phyloP scores from a whole-genome alignment of 257 asterid species.

The Nicotiana tabacum region DNA sequence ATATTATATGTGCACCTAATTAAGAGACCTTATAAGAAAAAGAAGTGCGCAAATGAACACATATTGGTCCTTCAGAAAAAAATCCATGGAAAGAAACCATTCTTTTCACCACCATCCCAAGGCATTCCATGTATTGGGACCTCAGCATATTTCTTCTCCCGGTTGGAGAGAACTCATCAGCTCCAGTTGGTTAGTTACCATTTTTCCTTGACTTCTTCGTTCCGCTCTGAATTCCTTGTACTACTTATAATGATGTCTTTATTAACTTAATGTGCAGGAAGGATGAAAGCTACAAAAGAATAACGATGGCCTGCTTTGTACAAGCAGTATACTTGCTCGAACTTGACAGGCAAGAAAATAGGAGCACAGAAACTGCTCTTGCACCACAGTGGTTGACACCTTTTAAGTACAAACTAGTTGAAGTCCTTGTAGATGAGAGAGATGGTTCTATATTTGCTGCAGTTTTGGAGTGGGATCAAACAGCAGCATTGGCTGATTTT shows the following conservation, averaged over 20 bases:
- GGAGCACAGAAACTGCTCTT: slow-evolving; percentile 42
- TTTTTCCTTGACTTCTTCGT: neutral
- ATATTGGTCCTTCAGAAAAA: neutral
- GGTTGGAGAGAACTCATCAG: slow-evolving; percentile 36
- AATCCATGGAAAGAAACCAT: neutral
- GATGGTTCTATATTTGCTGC: slow-evolving; percentile 78
- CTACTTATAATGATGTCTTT: neutral
- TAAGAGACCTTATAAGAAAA: neutral
- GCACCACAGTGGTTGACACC: slow-evolving; percentile 89
- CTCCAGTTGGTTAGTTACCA: slow-evolving; percentile 34
- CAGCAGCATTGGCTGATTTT: slow-evolving; percentile 61
- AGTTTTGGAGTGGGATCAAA: slow-evolving; percentile 69
- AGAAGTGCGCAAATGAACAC: neutral
- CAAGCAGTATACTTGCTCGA: slow-evolving; percentile 72
- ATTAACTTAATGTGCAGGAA: slow-evolving; percentile 40
- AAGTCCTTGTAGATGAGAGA: slow-evolving; percentile 58
- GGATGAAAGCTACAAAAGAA: slow-evolving; percentile 58
- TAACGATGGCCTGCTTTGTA: slow-evolving; percentile 68
- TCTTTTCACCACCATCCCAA: slow-evolving; percentile 22
- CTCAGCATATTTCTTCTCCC: slow-evolving; percentile 32
- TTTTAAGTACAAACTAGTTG: slow-evolving; percentile 59
- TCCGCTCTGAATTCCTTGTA: neutral
- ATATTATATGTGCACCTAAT: neutral
- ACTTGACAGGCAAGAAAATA: slow-evolving; percentile 65
- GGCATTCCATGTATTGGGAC: slow-evolving; percentile 38